Conservation (phyloP, 306 rosid genomes). For the Mimosa bimucronata region DNA sequence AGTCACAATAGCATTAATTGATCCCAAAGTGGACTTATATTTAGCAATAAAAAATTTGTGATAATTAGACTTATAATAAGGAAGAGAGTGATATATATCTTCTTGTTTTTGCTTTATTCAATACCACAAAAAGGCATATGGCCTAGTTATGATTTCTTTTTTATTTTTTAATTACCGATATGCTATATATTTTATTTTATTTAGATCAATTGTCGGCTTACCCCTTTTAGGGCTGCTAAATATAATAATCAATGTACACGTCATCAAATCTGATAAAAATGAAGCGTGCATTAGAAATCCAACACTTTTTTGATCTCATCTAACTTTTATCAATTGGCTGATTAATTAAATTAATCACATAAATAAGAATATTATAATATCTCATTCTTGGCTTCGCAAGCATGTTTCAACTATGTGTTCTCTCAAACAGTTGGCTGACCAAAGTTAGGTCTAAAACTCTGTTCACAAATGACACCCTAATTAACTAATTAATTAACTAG, state of each 20-base stretch:
- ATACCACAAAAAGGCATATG: neutral
- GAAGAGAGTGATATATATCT: no score
- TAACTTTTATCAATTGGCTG: neutral
- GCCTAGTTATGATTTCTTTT: neutral
- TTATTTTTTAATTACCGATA: neutral
- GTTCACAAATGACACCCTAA: slow-evolving; percentile 22
- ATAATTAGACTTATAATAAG: no score
- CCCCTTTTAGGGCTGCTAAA: slow-evolving; percentile 31
- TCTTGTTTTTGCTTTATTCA: neutral
- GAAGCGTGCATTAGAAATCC: slow-evolving; percentile 14
- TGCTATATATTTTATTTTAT: neutral
- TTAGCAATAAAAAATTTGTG: no score
- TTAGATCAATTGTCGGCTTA: slow-evolving; percentile 9
- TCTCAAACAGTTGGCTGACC: slow-evolving; percentile 22
- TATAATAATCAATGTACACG: slow-evolving; percentile 9
- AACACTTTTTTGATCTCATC: slow-evolving; percentile 14
- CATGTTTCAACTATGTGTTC: neutral
- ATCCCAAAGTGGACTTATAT: no score
- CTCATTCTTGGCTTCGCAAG: slow-evolving; percentile 25
- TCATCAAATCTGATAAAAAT: slow-evolving; percentile 36
- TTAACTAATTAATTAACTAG: slow-evolving; percentile 8
- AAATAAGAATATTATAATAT: slow-evolving; percentile 34
- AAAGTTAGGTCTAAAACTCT: slow-evolving; percentile 25
- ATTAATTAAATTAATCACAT: neutral
- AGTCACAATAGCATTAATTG: no score